These are phyloP conservation scores for Tremella yokohamensis DNA, from an alignment of 768 basidiomycete species.

Conservation along the genomic window DNA sequence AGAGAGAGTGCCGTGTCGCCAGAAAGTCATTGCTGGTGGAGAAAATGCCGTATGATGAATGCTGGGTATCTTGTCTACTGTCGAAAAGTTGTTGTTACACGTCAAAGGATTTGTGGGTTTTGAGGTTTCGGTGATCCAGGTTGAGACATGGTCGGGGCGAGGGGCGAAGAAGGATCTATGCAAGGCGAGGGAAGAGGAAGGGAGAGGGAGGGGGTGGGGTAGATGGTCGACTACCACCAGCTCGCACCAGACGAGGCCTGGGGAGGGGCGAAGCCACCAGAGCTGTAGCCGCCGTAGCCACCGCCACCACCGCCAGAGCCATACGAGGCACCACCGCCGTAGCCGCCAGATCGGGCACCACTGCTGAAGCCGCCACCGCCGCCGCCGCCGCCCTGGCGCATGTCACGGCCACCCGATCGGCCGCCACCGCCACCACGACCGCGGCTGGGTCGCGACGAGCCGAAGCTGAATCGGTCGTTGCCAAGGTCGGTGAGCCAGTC, in stretches of 20 bases:
- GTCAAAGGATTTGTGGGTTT: no score
- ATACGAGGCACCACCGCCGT: conserved; percentile 52
- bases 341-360: conserved; percentile 50
- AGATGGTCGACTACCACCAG: conserved; percentile 38
- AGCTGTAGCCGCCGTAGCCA: conserved; percentile 50
- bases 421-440: conserved; percentile 54
- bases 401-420: conserved; percentile 55
- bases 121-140: background rate
- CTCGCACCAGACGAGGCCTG: conserved; percentile 35
- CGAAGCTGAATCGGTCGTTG: conserved; percentile 64
- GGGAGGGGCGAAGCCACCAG: conserved; percentile 41
- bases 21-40: no score
- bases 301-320: conserved; percentile 56
- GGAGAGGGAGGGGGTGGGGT: background rate
- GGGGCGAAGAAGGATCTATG: background rate
- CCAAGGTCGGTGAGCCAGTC: conserved; percentile 82
- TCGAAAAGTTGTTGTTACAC: background rate
- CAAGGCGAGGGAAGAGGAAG: background rate
- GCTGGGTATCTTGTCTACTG: background rate
- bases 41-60: conserved; percentile 1
- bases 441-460: conserved; percentile 53
- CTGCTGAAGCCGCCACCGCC: conserved; percentile 53
- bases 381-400: conserved; percentile 48
- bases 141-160: background rate
- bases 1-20: no score